Evolutionary conservation across 495 filamentous ascomycete genomes (phyloP), one percentile per base, ranked within the genome.

Genomic region (Hypoxylon lienhwacheense): DNA sequence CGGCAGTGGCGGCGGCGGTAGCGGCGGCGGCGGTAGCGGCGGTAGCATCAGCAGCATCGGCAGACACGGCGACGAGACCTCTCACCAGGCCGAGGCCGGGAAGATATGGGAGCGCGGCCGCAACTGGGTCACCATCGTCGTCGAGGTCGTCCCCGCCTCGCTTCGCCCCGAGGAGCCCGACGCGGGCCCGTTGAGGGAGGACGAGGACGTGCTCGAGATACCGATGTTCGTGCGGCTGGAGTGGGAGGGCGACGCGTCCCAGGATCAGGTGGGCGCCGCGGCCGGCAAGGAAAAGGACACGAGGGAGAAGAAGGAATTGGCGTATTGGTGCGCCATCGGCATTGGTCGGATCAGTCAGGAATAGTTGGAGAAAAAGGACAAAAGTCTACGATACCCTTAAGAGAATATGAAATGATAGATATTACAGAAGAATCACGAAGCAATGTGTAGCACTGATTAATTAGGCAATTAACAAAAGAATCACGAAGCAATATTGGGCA

Each of bases 311-410:
- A 83, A 86, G 59, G 91, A 97, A 70, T 71, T 96, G 74, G 90
- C 89, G 53, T 97, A 95, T 77, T 97, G 93, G 92, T 86, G 86
- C 77, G 92, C 95, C 20, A 73, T 97, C 35, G 91, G 91, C 5
- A 78, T 96, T 33, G 93, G 93, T 21, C 85, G 83, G 66, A 89
- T 97, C 47, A 66, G 67, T 35, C 73, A 71, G 54, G 60, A 62
- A 53, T 64, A 64, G 47, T 25, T 66, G 58, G 47, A 50, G 14
- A 52, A n/a, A n/a, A n/a, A n/a, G n/a, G n/a, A n/a, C n/a, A n/a
- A n/a, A n/a, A n/a, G 41, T 47, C 46, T 66, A 65, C 66, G 61
- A 70, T 67, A 70, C 65, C 64, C 66, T 53, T 17, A 50, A 35
- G 53, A 33, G 24, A 32, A 19, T 2, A 17, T n/a, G 25, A 15